Conservation (phyloP, 2,329 filamentous ascomycete genomes). For the Aspergillus floridensis region DNA sequence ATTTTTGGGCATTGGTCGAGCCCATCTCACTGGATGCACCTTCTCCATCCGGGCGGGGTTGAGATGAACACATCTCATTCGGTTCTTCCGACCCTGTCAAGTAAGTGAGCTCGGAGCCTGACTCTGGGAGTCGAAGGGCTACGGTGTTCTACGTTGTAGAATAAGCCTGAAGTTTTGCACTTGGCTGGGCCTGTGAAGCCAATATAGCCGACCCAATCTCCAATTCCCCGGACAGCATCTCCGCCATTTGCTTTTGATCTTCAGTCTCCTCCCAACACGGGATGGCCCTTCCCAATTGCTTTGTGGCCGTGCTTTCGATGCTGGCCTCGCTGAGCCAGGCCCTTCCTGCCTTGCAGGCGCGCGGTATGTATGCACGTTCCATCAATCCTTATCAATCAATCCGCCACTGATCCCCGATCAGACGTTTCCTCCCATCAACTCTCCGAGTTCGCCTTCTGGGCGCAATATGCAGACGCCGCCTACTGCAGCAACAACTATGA, state of each 20-base stretch:
- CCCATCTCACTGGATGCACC: too few species aligned
- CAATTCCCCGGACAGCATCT: background rate
- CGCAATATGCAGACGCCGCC: slow-evolving; percentile 51
- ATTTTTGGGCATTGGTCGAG: too few species aligned
- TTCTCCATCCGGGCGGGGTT: too few species aligned
- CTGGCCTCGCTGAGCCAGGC: background rate
- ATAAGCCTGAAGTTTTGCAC: background rate
- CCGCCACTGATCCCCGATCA: background rate
- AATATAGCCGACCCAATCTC: background rate
- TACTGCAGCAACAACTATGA: slow-evolving; percentile 51
- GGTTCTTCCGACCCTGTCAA: too few species aligned
- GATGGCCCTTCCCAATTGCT: background rate
- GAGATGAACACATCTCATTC: too few species aligned
- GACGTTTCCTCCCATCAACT: background rate
- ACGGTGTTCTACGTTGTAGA: background rate
- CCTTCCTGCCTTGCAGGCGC: background rate
- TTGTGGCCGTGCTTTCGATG: background rate
- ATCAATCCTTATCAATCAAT: background rate
- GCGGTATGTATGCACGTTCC: background rate
- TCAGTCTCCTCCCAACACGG: background rate
- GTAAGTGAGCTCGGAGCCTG: too few species aligned
- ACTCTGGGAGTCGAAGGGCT: background rate
- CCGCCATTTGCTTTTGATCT: background rate
- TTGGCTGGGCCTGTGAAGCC: background rate
- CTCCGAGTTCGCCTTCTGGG: slow-evolving; percentile 43